phyloP scores from a whole-genome alignment of 495 filamentous ascomycete species.

The Glonium stellatum region DNA sequence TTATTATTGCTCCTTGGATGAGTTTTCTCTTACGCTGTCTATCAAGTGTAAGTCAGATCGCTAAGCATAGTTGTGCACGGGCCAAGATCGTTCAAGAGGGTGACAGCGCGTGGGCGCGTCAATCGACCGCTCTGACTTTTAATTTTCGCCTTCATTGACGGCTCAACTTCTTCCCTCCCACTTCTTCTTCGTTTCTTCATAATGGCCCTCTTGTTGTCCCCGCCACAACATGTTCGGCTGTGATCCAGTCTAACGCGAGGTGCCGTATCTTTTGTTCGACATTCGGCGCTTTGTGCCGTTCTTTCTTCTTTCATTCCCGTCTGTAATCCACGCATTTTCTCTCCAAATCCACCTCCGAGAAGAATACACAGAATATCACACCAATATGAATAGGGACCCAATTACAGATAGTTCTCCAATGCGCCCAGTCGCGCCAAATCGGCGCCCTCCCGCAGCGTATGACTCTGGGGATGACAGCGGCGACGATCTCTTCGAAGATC shows the following conservation, averaged over 20 bases:
- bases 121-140: neutral
- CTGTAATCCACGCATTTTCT: neutral
- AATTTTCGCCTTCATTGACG: neutral
- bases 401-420: slow-evolving; percentile 13
- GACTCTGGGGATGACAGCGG: slow-evolving; percentile 47
- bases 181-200: neutral
- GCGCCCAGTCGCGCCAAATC: slow-evolving; percentile 1
- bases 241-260: neutral
- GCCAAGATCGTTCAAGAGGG: too few species aligned
- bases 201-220: neutral
- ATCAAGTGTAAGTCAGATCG: too few species aligned
- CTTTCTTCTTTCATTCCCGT: neutral
- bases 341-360: neutral
- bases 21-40: too few species aligned
- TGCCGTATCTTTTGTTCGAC: neutral
- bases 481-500: slow-evolving; percentile 49
- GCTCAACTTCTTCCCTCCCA: neutral
- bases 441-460: slow-evolving; percentile 12
- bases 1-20: too few species aligned
- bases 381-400: slow-evolving; percentile 11
- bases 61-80: too few species aligned
- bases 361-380: neutral
- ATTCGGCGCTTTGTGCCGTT: neutral
- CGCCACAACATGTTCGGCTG: neutral
- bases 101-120: neutral